These are phyloP conservation scores for Laetiporus sulphureus DNA, from an alignment of 1,284 basidiomycete species.

Conservation along the genomic window DNA sequence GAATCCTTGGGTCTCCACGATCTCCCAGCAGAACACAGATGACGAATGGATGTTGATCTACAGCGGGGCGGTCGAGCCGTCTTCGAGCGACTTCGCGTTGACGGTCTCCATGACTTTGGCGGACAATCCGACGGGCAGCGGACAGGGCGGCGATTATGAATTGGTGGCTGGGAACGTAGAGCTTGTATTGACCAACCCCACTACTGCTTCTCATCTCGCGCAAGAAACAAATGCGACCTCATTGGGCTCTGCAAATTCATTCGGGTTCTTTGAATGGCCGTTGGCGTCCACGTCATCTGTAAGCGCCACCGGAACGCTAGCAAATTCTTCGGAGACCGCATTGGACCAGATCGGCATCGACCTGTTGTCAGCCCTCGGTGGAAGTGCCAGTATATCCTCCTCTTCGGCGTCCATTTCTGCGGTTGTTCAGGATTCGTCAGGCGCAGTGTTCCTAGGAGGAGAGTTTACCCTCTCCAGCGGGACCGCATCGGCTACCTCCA, in stretches of 20 bases:
- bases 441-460: constrained; percentile 72
- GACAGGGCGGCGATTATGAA: constrained; percentile 62
- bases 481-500: constrained; percentile 49
- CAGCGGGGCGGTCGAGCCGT: constrained; percentile 74
- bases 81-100: constrained; percentile 64
- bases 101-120: constrained; percentile 71
- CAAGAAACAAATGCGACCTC: constrained; percentile 26
- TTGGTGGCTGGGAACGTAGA: constrained; percentile 80
- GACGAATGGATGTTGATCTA: constrained; percentile 70
- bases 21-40: constrained; percentile 70
- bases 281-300: constrained; percentile 34
- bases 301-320: constrained; percentile 53
- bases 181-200: constrained; percentile 62
- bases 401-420: constrained; percentile 41
- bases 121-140: constrained; percentile 49
- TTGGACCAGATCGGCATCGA: constrained; percentile 60
- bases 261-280: constrained; percentile 82
- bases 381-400: constrained; percentile 26
- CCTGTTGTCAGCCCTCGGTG: constrained; percentile 51
- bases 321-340: constrained; percentile 69
- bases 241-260: constrained; percentile 36
- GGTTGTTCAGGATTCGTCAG: constrained; percentile 60
- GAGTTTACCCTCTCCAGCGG: constrained; percentile 62
- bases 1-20: constrained; percentile 54
- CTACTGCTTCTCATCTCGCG: constrained; percentile 28